phyloP scores from a whole-genome alignment of 805 yeast species.

The Maudiozyma barnettii region DNA sequence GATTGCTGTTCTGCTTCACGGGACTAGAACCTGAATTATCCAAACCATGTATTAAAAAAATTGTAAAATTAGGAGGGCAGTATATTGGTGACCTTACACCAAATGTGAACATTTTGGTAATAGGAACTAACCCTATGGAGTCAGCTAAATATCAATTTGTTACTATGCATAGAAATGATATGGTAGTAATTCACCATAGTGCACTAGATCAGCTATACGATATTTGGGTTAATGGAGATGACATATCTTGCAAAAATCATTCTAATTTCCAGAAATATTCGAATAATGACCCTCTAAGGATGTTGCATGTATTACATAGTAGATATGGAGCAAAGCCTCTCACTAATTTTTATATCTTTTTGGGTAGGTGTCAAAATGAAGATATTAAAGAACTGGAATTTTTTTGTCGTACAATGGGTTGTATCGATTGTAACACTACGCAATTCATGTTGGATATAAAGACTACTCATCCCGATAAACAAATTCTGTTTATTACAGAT shows the following conservation, averaged over 20 bases:
- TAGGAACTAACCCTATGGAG: constrained; percentile 37
- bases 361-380: constrained; percentile 18
- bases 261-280: constrained; percentile 2
- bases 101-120: constrained; percentile 49
- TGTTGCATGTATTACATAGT: constrained; percentile 11
- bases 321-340: constrained; percentile 16
- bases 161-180: constrained; percentile 22
- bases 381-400: constrained; percentile 7
- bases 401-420: constrained; percentile 10
- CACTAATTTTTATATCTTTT: constrained; percentile 19
- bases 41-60: constrained; percentile 36
- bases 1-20: constrained; percentile 49
- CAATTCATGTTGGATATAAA: constrained; percentile 12
- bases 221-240: constrained; percentile 27
- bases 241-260: constrained; percentile 10
- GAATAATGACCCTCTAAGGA: constrained; percentile 5
- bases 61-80: constrained; percentile 50
- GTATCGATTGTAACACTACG: constrained; percentile 11
- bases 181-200: constrained; percentile 14
- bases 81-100: constrained; percentile 50
- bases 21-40: constrained; percentile 35
- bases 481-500: constrained; percentile 24
- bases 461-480: constrained; percentile 2
- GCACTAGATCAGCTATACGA: constrained; percentile 19
- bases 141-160: constrained; percentile 25